Conservation (phyloP, 345 rosid species). For the Gossypium arboreum region DNA sequence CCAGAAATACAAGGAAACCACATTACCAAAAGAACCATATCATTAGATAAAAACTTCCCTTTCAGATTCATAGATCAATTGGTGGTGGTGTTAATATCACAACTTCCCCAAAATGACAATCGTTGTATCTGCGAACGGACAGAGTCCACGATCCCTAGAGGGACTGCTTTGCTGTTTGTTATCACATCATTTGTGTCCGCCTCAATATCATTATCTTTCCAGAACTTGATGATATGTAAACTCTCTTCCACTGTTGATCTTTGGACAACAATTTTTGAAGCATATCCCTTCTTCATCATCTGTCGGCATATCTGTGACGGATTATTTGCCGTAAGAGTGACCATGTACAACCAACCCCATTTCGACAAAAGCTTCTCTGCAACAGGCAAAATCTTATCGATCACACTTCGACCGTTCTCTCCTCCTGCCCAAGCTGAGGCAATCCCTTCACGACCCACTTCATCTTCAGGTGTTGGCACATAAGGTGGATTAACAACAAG, state of each 20-base stretch:
- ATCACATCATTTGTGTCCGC: conserved; percentile 18
- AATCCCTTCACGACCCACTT: conserved; percentile 60
- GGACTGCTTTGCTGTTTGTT: conserved; percentile 15
- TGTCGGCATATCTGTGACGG: conserved; percentile 58
- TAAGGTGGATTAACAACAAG: conserved; percentile 94
- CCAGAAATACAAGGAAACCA: not conserved
- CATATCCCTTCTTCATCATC: conserved; percentile 71
- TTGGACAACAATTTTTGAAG: conserved; percentile 64
- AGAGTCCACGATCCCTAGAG: conserved; percentile 28
- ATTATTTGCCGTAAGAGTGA: conserved; percentile 49
- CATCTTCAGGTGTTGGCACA: conserved; percentile 90
- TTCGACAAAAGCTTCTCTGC: conserved; percentile 59
- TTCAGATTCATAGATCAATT: not conserved
- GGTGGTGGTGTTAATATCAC: not conserved
- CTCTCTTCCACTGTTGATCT: conserved; percentile 78
- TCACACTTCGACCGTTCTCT: conserved; percentile 55
- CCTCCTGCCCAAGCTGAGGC: conserved; percentile 97
- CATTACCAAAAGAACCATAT: not conserved
- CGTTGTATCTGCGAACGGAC: conserved; percentile 28
- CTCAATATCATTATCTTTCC: conserved; percentile 42
- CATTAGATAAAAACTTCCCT: not conserved
- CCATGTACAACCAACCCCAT: conserved; percentile 80
- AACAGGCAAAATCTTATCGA: conserved; percentile 58
- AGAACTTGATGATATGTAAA: conserved; percentile 59
- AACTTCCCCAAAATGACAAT: conserved; percentile 6